A percentile compares a stretch with the other conserved stretches of the same genome.
Conservation (phyloP, 306 rosid genomes). For the Canavalia gladiata region DNA sequence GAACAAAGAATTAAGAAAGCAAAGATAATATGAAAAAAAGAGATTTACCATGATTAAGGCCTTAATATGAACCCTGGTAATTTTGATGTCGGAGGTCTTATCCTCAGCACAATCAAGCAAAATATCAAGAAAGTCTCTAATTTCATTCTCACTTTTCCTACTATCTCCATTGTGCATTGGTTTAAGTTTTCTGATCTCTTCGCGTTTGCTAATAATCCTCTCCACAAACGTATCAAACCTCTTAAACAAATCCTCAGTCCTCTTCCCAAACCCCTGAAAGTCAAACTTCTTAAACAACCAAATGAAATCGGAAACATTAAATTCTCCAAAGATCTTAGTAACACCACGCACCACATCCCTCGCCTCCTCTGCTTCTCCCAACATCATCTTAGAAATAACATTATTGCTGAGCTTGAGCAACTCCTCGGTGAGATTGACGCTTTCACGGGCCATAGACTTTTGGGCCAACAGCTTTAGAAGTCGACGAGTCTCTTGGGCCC, state of each 20-base stretch:
- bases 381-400: conserved; percentile 50
- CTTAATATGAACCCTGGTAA: conserved; percentile 26
- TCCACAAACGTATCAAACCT: conserved; percentile 46
- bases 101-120: conserved; percentile 27
- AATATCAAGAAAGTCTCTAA: conserved; percentile 1
- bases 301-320: conserved; percentile 49
- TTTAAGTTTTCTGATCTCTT: conserved; percentile 26
- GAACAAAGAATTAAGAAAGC: not conserved
- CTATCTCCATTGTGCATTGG: not conserved
- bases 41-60: conserved; percentile 30
- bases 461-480: conserved; percentile 18
- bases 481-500: conserved; percentile 35
- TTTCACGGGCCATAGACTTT: conserved; percentile 22
- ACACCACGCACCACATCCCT: conserved; percentile 46
- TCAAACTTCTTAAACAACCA: conserved; percentile 53
- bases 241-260: conserved; percentile 41
- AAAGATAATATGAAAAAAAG: not conserved
- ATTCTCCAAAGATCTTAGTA: conserved; percentile 50
- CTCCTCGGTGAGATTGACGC: conserved; percentile 43
- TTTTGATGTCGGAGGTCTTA: not conserved
- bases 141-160: not conserved
- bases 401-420: conserved; percentile 47
- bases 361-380: conserved; percentile 50
- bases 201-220: conserved; percentile 38
- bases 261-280: conserved; percentile 50